These are phyloP conservation scores for Craspedostauros australis DNA, from an alignment of 108 stramenopile genomes.

Conservation along the genomic window DNA sequence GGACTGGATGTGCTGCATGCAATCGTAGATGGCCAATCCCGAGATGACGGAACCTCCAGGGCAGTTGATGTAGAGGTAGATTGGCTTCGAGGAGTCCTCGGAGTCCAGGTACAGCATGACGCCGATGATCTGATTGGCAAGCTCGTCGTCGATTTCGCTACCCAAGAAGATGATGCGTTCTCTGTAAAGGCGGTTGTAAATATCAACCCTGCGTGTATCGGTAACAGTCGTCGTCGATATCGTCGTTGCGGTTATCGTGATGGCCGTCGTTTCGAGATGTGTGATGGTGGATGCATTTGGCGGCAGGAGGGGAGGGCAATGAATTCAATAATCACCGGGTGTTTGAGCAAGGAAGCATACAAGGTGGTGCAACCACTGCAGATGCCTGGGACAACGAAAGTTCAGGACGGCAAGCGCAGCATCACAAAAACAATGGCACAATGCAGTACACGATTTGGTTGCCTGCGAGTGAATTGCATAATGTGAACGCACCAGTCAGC, in stretches of 20 bases:
- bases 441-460: no score
- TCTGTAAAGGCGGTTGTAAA: constrained; percentile 97
- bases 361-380: no score
- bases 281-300: no score
- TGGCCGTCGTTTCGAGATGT: no score
- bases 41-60: constrained; percentile 97
- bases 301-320: no score
- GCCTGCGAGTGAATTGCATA: no score
- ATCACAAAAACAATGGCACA: no score
- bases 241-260: no score
- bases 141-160: constrained; percentile 96
- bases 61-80: constrained; percentile 98
- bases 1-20: constrained; percentile 94
- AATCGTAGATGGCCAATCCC: constrained; percentile 96
- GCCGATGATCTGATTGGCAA: constrained; percentile 97
- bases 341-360: no score
- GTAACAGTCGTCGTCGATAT: neutral
- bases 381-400: no score
- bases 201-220: constrained; percentile 80
- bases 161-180: constrained; percentile 98
- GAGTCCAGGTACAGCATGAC: constrained; percentile 92
- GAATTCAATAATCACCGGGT: no score
- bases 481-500: constrained; percentile 67
- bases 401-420: no score
- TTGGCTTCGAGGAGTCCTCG: constrained; percentile 93